phyloP scores from a whole-genome alignment of 495 filamentous ascomycete genomes.

The Evernia prunastri region DNA sequence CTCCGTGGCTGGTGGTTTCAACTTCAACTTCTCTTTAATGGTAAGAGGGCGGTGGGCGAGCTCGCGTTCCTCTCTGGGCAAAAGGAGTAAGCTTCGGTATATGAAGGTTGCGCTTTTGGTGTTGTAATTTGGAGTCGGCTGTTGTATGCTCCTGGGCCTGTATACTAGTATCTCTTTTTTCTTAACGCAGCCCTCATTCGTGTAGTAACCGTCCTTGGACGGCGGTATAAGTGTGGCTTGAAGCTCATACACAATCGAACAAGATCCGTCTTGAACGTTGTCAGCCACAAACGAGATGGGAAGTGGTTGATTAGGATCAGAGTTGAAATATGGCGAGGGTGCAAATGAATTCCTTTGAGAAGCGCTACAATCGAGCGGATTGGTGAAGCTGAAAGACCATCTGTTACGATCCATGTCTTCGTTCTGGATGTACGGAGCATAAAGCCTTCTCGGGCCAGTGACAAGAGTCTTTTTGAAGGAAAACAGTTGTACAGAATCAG shows the following conservation, averaged over 20 bases:
- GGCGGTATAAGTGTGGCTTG: neutral
- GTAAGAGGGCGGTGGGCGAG: conserved; percentile 1
- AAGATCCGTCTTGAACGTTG: neutral
- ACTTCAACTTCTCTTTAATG: neutral
- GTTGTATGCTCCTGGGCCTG: neutral
- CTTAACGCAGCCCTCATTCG: neutral
- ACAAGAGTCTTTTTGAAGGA: neutral
- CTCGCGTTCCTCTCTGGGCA: conserved; percentile 3
- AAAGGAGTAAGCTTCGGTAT: conserved; percentile 1
- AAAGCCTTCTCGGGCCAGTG: neutral
- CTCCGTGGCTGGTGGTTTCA: neutral
- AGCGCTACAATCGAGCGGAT: neutral
- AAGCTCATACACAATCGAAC: conserved; percentile 4
- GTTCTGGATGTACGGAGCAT: neutral
- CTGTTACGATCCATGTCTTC: neutral
- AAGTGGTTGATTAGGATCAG: neutral
- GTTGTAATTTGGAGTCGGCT: neutral
- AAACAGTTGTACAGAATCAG: neutral
- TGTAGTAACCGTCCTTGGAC: neutral
- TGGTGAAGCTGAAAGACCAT: neutral
- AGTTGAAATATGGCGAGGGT: neutral
- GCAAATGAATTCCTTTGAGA: neutral
- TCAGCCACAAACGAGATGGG: neutral
- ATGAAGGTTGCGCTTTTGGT: neutral
- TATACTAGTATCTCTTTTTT: neutral